Evolutionary conservation across 495 filamentous ascomycete species (phyloP).

Genomic region (Penicillium longicatenatum): DNA sequence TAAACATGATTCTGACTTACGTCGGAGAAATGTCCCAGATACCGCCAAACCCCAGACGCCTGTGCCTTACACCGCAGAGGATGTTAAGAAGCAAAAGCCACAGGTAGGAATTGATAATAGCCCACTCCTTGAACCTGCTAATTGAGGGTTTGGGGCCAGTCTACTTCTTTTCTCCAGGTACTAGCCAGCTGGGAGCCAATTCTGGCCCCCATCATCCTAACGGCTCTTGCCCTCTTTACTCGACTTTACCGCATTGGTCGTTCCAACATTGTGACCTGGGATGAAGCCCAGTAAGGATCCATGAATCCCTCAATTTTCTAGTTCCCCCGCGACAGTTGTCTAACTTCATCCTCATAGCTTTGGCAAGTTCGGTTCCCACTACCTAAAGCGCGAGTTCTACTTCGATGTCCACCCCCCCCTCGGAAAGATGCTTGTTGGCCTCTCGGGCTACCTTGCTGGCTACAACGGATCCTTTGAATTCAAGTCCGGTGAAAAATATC

Average conservation of each 20-base stretch:
- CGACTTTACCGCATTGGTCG: conserved; percentile 93
- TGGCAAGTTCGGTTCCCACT: conserved; percentile 98
- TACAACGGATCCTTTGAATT: conserved; percentile 99
- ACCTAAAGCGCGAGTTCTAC: conserved; percentile 98
- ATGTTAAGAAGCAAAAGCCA: conserved; percentile 63
- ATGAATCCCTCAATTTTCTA: neutral
- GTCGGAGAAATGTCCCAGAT: conserved; percentile 72
- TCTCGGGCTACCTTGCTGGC: conserved; percentile 92
- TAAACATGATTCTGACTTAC: conserved; percentile 64
- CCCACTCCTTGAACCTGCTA: neutral
- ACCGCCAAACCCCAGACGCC: conserved; percentile 40
- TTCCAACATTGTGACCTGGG: conserved; percentile 97
- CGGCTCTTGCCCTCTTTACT: conserved; percentile 86
- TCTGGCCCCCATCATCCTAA: conserved; percentile 87
- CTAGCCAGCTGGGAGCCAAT: conserved; percentile 84
- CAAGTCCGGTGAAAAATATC: conserved; percentile 96
- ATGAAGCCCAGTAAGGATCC: conserved; percentile 85
- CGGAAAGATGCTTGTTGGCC: conserved; percentile 96
- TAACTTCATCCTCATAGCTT: conserved; percentile 62
- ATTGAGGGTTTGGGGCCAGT: conserved; percentile 19
- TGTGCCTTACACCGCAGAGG: conserved; percentile 43
- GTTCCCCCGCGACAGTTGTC: conserved; percentile 14
- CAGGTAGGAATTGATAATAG: conserved; percentile 28
- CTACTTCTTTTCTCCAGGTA: conserved; percentile 54
- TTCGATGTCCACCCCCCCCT: conserved; percentile 98